These are phyloP conservation scores for Amphichorda felina DNA, from an alignment of 2,329 filamentous ascomycete genomes.

Conservation along the genomic window DNA sequence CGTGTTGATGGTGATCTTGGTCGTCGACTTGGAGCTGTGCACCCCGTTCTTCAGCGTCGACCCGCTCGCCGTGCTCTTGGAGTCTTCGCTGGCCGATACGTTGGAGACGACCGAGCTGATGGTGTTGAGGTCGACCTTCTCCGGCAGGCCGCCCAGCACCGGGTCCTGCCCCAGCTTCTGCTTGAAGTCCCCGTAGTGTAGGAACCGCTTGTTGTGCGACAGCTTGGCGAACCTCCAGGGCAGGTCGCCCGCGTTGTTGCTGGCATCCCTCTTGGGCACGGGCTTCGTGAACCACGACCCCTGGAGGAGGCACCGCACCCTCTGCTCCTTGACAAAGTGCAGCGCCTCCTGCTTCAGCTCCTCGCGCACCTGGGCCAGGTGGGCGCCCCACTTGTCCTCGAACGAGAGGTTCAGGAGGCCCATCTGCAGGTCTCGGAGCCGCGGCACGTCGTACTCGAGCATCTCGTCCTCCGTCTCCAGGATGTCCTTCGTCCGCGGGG, in stretches of 20 bases:
- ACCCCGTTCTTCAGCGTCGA: slow-evolving; percentile 26
- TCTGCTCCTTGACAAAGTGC: slow-evolving; percentile 95
- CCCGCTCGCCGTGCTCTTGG: slow-evolving; percentile 28
- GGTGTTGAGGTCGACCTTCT: slow-evolving; percentile 76
- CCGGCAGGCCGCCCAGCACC: slow-evolving; percentile 57
- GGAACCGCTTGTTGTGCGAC: slow-evolving; percentile 79
- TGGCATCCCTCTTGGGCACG: slow-evolving; percentile 19
- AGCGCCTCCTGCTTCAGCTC: slow-evolving; percentile 84
- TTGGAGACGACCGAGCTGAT: slow-evolving; percentile 94
- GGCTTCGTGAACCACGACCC: slow-evolving; percentile 75
- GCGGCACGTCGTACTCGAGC: slow-evolving; percentile 66
- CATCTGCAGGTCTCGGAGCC: slow-evolving; percentile 82
- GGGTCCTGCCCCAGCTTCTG: slow-evolving; percentile 53
- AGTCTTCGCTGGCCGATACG: slow-evolving; percentile 56
- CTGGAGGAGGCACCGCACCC: slow-evolving; percentile 76
- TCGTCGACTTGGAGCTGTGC: slow-evolving; percentile 39
- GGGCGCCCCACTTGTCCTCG: slow-evolving; percentile 87
- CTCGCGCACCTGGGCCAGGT: slow-evolving; percentile 81
- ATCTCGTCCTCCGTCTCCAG: slow-evolving; percentile 84
- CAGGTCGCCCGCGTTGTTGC: slow-evolving; percentile 19
- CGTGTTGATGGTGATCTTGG: slow-evolving; percentile 83
- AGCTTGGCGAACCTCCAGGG: slow-evolving; percentile 77
- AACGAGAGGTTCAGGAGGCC: slow-evolving; percentile 82
- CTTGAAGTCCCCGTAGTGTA: slow-evolving; percentile 84
- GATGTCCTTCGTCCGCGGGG: slow-evolving; percentile 71